phyloP scores from a whole-genome alignment of 768 basidiomycete species.

The Ephemerocybe angulata region DNA sequence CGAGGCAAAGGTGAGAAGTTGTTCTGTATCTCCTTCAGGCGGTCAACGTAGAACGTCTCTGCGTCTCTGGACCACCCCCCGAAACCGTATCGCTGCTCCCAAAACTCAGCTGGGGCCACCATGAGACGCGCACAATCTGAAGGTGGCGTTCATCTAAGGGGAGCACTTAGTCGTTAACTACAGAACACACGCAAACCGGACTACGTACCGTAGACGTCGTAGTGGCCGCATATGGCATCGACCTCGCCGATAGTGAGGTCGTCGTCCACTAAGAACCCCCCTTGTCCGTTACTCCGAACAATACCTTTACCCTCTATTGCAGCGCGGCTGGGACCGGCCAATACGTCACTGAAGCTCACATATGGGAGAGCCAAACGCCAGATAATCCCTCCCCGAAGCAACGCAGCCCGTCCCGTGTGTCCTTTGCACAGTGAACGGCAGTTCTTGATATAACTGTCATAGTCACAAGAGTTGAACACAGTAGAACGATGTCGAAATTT shows the following conservation, averaged over 20 bases:
- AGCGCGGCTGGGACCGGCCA: not conserved
- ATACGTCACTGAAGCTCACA: not conserved
- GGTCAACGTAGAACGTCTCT: no score
- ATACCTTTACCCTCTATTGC: not conserved
- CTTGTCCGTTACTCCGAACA: not conserved
- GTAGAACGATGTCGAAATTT: not conserved
- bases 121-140: not conserved
- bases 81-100: not conserved
- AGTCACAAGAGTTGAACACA: not conserved
- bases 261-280: not conserved
- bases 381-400: not conserved
- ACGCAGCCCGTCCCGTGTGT: not conserved
- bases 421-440: not conserved
- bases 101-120: not conserved
- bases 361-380: not conserved
- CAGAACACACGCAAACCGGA: not conserved
- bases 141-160: not conserved
- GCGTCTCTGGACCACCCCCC: not conserved
- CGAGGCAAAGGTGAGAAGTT: no score
- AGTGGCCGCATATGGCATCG: not conserved
- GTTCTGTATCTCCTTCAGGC: no score
- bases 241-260: not conserved
- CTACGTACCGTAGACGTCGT: not conserved
- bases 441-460: not conserved
- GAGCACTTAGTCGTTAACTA: not conserved